phyloP scores from a whole-genome alignment of 176 grass and related monocot genomes.

The Alloteropsis semialata region DNA sequence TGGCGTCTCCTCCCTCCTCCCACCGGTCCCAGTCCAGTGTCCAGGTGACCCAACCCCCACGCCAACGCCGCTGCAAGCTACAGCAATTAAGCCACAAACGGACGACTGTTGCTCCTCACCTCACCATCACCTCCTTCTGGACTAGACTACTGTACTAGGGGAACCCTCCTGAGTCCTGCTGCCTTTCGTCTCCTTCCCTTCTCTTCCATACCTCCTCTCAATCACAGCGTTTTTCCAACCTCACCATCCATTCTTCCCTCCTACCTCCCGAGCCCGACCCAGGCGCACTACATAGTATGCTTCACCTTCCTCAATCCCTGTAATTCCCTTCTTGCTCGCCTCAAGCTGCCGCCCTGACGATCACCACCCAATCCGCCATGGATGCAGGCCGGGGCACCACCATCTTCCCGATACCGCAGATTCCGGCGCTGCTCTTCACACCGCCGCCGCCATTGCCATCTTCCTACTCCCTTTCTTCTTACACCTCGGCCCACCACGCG shows the following conservation, averaged over 20 bases:
- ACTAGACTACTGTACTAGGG: background rate
- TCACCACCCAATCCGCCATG: slow-evolving; percentile 23
- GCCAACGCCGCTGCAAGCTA: background rate
- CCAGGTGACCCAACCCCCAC: background rate
- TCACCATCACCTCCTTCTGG: slow-evolving; percentile 3
- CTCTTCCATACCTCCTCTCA: background rate
- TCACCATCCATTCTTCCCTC: slow-evolving; percentile 19
- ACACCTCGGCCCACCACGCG: background rate
- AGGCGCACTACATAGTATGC: slow-evolving; percentile 19
- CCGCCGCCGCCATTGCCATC: background rate
- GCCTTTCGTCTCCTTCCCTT: background rate
- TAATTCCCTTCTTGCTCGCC: background rate
- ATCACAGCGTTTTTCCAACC: slow-evolving; percentile 25
- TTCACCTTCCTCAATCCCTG: background rate
- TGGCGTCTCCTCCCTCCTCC: background rate
- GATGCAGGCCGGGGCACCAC: background rate
- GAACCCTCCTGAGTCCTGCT: no score
- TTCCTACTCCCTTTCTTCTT: background rate
- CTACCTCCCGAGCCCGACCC: background rate
- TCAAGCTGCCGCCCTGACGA: no score
- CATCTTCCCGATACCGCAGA: slow-evolving; percentile 17
- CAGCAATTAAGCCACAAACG: background rate
- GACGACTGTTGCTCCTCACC: background rate
- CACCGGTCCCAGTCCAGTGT: no score
- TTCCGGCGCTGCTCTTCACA: background rate